Evolutionary conservation across 495 filamentous ascomycete genomes (phyloP), one percentile per base, ranked within the genome.

Genomic region (Aspergillus sparsus): DNA sequence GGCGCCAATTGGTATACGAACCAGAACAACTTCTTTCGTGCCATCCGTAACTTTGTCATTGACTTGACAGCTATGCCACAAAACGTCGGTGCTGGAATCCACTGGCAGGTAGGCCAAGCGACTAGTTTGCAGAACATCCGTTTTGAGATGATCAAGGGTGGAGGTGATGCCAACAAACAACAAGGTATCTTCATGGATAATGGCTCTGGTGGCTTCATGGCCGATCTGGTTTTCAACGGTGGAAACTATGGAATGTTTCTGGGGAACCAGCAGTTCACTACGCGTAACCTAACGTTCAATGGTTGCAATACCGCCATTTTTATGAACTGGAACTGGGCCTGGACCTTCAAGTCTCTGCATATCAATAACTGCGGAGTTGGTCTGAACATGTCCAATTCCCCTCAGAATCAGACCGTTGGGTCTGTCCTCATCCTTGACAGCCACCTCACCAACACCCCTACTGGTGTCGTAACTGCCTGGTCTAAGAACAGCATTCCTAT

Each of bases 1-100:
- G 87, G 85, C 21, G 69, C 64, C 58, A 88, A 89, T 69, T 90
- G 87, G 85, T 97, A 87, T 75, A 91, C 88, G 63, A 96, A 96
- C 73, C 89, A 96, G 75, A 98, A 98, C 85, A 97, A 98, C 80
- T 98, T 98, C 82, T 98, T 92, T 83, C 92, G 94, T 47, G 89
- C 95, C 66, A 80, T 98, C 63, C 91, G 95, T 72, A 98, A 98
- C 78, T 89, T 98, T 65, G 82, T 92, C 66, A 88, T 98, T 71
- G 94, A 98, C 70, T 73, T 93, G 46, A 92, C 84, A 33, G 83
- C 77, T 11, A 85, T 89, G 82, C 87, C 89, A 12, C 64, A 78
- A 52, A 78, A 72, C 42, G 66, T 71, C 4, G 90, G 88, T 57
- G 74, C 91, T 41, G 91, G 91, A 74, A 95, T 98, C 57, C 94